Base-by-base conservation (phyloP, 2,329 filamentous ascomycete species). In the Magnaporthales sp. region DNA sequence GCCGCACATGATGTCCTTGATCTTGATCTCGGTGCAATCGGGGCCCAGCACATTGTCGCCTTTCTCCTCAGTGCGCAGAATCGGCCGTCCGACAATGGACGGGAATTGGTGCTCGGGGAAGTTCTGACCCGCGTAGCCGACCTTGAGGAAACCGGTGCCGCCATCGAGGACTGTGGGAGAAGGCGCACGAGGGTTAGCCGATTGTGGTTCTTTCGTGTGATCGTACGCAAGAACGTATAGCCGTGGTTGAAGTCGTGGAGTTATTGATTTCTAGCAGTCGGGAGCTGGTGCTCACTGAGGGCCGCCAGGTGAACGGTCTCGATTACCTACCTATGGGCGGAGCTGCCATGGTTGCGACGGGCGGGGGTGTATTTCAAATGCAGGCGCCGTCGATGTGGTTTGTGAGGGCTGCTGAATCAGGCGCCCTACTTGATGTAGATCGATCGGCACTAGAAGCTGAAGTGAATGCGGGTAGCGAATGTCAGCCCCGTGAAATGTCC, bases 1-100 rank as follows among this genome's bases (percentile, higher is more conserved):
- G 77, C 95, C 95, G 81, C 94, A 98, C 95, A 99, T 99, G 77
- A 99, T 97, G 82, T 99, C 95, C 86, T 97, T 97, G 78, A 86
- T 89, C 80, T 97, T 98, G 80, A 87, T 90, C 79, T 86, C 89
- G 22, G 22, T 60, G 22, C 56, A 24, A 24, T 60, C 56, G 56
- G 56, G 56, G 82, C 86, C 73, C 75, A 86, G 80, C 75, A 54
- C 54, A 46, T 79, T 81, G 76, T 81, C 80, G 73, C 83, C 84
- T 76, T 85, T 85, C 80, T 99, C 95, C 84, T 99, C 95, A 69
- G 93, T 93, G 80, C 95, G 92, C 75, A 99, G 87, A 80, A 99
- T 99, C 65, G 95, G 95, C 73, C 95, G 92, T 77, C 95, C 95
- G 78, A 99, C 93, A 79, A 99, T 98, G 72, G 94, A 97, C 67